phyloP scores from a whole-genome alignment of 83 land plant genomes.

The Picea abies region DNA sequence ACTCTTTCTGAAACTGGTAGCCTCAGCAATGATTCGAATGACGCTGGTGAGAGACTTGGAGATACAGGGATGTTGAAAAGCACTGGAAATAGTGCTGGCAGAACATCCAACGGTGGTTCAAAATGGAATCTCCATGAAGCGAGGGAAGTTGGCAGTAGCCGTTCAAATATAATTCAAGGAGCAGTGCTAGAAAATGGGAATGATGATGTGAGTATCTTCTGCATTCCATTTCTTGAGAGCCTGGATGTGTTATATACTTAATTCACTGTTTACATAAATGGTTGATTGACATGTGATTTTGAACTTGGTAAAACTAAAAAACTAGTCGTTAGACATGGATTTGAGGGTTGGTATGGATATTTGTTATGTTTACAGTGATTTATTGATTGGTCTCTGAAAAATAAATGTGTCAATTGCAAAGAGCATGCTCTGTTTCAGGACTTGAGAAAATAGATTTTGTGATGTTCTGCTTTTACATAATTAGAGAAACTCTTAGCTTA shows the following conservation, averaged over 20 bases:
- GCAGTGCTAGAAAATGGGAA: slow-evolving; percentile 24
- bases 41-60: slow-evolving; percentile 33
- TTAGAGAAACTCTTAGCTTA: background rate
- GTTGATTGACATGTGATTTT: no score
- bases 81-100: slow-evolving; percentile 42
- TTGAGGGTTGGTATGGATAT: background rate
- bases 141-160: slow-evolving; percentile 38
- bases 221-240: background rate
- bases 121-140: slow-evolving; percentile 47
- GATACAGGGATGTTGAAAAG: slow-evolving; percentile 28
- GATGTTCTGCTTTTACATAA: background rate
- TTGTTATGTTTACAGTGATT: background rate
- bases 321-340: background rate
- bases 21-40: slow-evolving; percentile 56
- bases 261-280: background rate
- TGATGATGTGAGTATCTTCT: slow-evolving; percentile 58
- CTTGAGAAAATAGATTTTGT: background rate
- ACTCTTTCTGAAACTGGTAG: slow-evolving; percentile 72
- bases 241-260: background rate
- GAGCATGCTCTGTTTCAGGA: background rate
- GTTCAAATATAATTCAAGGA: slow-evolving; percentile 25
- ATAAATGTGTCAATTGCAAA: background rate
- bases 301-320: background rate
- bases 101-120: slow-evolving; percentile 34
- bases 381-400: background rate